A percentile compares a stretch with the other conserved stretches of the same genome.
phyloP scores from a whole-genome alignment of 805 yeast species.

The Scheffersomyces amazonensis region DNA sequence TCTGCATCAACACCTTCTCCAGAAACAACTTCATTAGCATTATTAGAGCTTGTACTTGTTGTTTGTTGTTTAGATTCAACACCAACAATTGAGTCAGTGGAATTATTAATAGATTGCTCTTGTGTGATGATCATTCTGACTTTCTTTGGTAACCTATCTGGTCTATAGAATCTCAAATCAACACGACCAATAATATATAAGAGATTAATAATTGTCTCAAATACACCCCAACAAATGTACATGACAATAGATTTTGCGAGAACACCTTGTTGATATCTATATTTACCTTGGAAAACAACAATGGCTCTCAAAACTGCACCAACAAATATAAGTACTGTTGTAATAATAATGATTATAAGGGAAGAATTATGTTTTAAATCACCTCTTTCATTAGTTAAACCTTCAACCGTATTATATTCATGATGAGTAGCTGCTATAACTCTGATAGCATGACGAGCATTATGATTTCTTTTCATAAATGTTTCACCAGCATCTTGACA shows the following conservation, averaged over 20 bases:
- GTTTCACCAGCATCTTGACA: slow-evolving; percentile 43
- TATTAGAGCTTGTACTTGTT: too few relatives aligned
- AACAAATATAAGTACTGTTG: slow-evolving; percentile 47
- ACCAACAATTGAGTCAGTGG: too few relatives aligned
- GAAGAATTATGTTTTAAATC: slow-evolving; percentile 49
- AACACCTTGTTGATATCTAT: slow-evolving; percentile 14
- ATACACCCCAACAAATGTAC: slow-evolving; percentile 65
- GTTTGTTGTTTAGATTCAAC: too few relatives aligned
- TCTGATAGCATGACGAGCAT: slow-evolving; percentile 45
- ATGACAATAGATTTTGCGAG: slow-evolving; percentile 45
- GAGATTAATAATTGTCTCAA: slow-evolving; percentile 54
- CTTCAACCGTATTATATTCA: slow-evolving; percentile 26
- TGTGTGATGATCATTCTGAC: slow-evolving; percentile 32
- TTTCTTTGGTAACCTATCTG: slow-evolving; percentile 46
- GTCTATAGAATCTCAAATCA: slow-evolving; percentile 74
- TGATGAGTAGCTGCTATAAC: slow-evolving; percentile 55
- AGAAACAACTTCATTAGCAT: too few relatives aligned
- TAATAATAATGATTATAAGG: slow-evolving; percentile 39
- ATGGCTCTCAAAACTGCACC: slow-evolving; percentile 45
- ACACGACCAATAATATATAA: slow-evolving; percentile 58
- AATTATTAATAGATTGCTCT: slow-evolving; percentile 19
- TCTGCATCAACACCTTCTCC: too few relatives aligned
- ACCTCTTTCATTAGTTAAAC: slow-evolving; percentile 30
- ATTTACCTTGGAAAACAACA: slow-evolving; percentile 12
- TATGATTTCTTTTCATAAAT: slow-evolving; percentile 41